Conservation (phyloP, 805 yeast species). For the Teunomyces aglyptinius region DNA sequence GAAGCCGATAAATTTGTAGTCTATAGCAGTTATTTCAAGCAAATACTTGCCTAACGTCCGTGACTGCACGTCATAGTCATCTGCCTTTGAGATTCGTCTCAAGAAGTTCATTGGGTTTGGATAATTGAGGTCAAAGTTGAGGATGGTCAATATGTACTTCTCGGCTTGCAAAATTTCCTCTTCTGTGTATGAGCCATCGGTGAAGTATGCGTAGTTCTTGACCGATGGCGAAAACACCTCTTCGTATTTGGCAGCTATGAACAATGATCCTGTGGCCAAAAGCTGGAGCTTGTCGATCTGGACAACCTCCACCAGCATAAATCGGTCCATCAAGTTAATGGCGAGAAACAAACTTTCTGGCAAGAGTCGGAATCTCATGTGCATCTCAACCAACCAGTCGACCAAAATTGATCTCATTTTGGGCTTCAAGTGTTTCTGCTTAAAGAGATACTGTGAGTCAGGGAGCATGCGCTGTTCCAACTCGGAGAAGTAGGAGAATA, state of each 20-base stretch:
- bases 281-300: constrained; percentile 79
- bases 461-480: constrained; percentile 74
- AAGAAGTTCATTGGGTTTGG: constrained; percentile 91
- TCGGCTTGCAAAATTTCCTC: constrained; percentile 84
- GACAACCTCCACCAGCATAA: constrained; percentile 70
- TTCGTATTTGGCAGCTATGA: constrained; percentile 91
- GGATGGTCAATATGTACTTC: constrained; percentile 66
- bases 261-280: constrained; percentile 79
- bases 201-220: constrained; percentile 79
- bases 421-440: constrained; percentile 70
- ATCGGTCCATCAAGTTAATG: constrained; percentile 83
- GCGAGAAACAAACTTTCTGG: constrained; percentile 87
- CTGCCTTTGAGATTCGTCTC: constrained; percentile 86
- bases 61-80: constrained; percentile 79
- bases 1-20: constrained; percentile 67
- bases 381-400: constrained; percentile 95
- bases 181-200: constrained; percentile 81
- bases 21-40: constrained; percentile 74
- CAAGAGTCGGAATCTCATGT: constrained; percentile 72
- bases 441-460: constrained; percentile 60
- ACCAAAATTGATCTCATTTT: constrained; percentile 81
- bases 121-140: constrained; percentile 73
- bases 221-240: constrained; percentile 88
- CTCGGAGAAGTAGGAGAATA: constrained; percentile 74
- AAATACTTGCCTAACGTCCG: constrained; percentile 84